phyloP scores from a whole-genome alignment of 495 filamentous ascomycete genomes.

The Tricharina praecox region DNA sequence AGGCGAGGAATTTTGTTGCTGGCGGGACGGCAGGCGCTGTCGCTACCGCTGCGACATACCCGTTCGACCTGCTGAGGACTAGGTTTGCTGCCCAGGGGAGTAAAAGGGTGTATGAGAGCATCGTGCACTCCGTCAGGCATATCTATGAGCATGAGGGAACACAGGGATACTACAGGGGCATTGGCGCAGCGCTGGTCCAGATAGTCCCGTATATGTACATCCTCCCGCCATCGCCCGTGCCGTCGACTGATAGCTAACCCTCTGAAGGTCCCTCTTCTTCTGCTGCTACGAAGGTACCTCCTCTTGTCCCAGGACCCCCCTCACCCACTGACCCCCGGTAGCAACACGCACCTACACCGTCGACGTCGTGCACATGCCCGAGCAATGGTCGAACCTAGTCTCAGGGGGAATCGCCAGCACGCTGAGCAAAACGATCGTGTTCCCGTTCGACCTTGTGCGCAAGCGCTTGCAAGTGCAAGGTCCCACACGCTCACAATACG shows the following conservation, averaged over 20 bases:
- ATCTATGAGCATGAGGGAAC: slow-evolving; percentile 61
- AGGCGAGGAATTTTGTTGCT: slow-evolving; percentile 53
- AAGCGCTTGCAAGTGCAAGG: slow-evolving; percentile 94
- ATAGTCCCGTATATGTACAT: slow-evolving; percentile 74
- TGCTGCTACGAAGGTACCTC: slow-evolving; percentile 50
- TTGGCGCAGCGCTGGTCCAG: slow-evolving; percentile 62
- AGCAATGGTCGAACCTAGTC: slow-evolving; percentile 21
- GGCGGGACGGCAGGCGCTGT: slow-evolving; percentile 64
- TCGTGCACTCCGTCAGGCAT: slow-evolving; percentile 47
- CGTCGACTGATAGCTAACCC: neutral
- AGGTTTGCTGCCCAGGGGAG: slow-evolving; percentile 87
- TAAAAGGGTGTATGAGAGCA: slow-evolving; percentile 58
- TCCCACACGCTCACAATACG: slow-evolving; percentile 57
- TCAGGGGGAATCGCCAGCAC: slow-evolving; percentile 66
- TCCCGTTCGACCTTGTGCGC: slow-evolving; percentile 82
- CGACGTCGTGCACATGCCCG: neutral
- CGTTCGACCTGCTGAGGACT: slow-evolving; percentile 81
- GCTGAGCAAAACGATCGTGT: slow-evolving; percentile 71
- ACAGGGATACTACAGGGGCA: slow-evolving; percentile 69
- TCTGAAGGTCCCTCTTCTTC: slow-evolving; percentile 65
- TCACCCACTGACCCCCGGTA: neutral
- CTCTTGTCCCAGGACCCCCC: neutral
- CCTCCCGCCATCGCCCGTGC: neutral
- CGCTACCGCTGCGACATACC: slow-evolving; percentile 76
- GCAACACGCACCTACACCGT: neutral